Evolutionary conservation across 1,139 yeast species (phyloP), one percentile per base, ranked within the genome.

Genomic region (Taiozyma sp.): DNA sequence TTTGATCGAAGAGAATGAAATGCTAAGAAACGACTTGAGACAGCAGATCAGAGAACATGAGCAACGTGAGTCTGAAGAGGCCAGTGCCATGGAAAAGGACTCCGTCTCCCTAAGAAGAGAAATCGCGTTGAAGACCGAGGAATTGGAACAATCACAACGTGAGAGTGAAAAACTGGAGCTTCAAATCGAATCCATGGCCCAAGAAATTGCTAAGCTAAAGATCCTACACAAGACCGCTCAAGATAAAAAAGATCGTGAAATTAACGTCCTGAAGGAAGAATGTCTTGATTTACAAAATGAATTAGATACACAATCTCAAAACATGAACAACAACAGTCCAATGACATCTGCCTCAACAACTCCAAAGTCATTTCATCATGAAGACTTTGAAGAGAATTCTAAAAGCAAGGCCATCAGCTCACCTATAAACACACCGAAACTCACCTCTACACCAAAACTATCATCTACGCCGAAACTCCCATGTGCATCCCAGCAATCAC

Each of bases 141-240:
- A 43, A 27, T 24, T 43, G 23, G 23, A 29, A 28, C 16, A 40
- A 23, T 14, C 43, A n/a, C 12, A 32, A 13, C 24, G 45, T 29
- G n/a, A 38, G 43, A 45, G 43, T 36, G 52, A 51, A 29, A 43
- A 43, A 4, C 46, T 54, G 14, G 48, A 52, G 32, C 27, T 51
- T 16, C 46, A 52, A 16, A 19, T 51, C 7, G 55, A 52, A 32
- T 39, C 52, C 7, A 38, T 53, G 24, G 42, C 48, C 1, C 56
- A 59, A 38, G 58, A 57, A 23, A 39, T 57, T 24, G 56, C 55
- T 19, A 57, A 56, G 30, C 43, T 59, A 39, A 60, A 55, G 44
- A 50, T 59, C 2, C 45, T 58, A 8, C 51, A 57, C 34, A 57
- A 57, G 43, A 55, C 58, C 27, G 44, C 46, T 4, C 46, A 52